Base-by-base conservation (phyloP, 148 eudicot genomes). In the Nepenthes gracilis region DNA sequence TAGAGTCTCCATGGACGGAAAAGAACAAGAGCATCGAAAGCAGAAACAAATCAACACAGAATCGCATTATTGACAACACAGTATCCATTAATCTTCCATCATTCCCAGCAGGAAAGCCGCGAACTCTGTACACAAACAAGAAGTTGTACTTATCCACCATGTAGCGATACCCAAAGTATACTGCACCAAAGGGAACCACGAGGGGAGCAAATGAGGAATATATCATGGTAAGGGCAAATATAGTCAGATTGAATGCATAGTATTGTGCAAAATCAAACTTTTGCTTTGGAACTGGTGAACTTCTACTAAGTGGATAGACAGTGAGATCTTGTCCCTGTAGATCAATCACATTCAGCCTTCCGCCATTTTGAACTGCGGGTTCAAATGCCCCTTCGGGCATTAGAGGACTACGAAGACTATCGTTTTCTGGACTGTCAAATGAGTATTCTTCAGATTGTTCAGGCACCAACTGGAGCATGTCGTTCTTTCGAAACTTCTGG, bases 81-180 rank as follows among this genome's bases (percentile, higher is more conserved):
- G 87, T 84, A 70, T 88, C 98, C 94, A 93, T 82, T 74, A 93
- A 62, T 72, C 81, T 85, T 45, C 98, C 98, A 68, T 93, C 96
- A 36, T 93, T 93, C 45, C 98, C 98, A 51, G 98, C 85, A 35
- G 96, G 98, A 76, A 93, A 88, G 34, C 98, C 98, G 32, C 93
- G 82, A 34, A 84, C 98, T 62, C 95, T 80, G 75, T 88, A 93
- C 48, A 93, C 96, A 60, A 82, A 93, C 57, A 93, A 75, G 81
- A 93, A 93, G 91, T 93, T 93, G 84, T 88, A 93, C 75, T 93
- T 93, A 69, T 93, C 98, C 9, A 88, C 98, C 68, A 88, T 78
- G 57, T 88, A 93, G 58, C 98, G 72, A 58, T 93, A 93, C 38
- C 98, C 98, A 67, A 85, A 93, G 82, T 93, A 93, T 12, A 84